Evolutionary conservation across 202 grass and related monocot genomes (phyloP).

Genomic region (Carex sylvatica): DNA sequence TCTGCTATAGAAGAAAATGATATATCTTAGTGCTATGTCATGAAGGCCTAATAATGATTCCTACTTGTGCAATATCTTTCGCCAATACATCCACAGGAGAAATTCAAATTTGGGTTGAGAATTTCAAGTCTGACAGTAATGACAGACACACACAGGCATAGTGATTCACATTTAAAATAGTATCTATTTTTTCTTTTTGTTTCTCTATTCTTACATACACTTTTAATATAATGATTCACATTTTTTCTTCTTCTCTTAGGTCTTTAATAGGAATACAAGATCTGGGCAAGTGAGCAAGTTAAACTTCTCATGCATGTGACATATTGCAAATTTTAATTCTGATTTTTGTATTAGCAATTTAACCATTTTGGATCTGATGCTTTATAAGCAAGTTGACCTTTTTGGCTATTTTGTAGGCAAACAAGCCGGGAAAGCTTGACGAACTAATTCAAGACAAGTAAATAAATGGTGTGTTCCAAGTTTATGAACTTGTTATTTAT

Average conservation of each 20-base stretch:
- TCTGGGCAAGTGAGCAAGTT: constrained; percentile 58
- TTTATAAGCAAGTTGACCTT: constrained; percentile 22
- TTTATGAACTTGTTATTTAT: too few relatives aligned
- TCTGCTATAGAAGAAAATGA: background rate
- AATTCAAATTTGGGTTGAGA: constrained; percentile 77
- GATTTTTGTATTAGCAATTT: background rate
- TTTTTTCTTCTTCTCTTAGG: constrained; percentile 40
- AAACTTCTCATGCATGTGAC: constrained; percentile 24
- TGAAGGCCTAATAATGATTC: constrained; percentile 21
- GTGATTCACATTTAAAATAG: constrained; percentile 27
- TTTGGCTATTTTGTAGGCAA: constrained; percentile 48
- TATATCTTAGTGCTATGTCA: constrained; percentile 18
- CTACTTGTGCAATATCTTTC: constrained; percentile 40
- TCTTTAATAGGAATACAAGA: constrained; percentile 63
- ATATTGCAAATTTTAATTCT: constrained; percentile 13
- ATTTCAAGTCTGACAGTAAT: constrained; percentile 76
- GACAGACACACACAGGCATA: constrained; percentile 76
- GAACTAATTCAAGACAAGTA: too few relatives aligned
- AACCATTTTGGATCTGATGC: background rate
- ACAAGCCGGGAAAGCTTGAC: constrained; percentile 77
- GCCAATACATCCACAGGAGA: constrained; percentile 46
- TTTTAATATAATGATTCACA: background rate
- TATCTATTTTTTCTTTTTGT: constrained; percentile 31
- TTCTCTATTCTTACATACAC: constrained; percentile 7
- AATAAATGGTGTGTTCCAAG: too few relatives aligned